Percentiles rank a stretch among this genome's conserved stretches.
These are phyloP conservation scores for Lichina pygmaea DNA, from an alignment of 495 filamentous ascomycete genomes.

Conservation along the genomic window DNA sequence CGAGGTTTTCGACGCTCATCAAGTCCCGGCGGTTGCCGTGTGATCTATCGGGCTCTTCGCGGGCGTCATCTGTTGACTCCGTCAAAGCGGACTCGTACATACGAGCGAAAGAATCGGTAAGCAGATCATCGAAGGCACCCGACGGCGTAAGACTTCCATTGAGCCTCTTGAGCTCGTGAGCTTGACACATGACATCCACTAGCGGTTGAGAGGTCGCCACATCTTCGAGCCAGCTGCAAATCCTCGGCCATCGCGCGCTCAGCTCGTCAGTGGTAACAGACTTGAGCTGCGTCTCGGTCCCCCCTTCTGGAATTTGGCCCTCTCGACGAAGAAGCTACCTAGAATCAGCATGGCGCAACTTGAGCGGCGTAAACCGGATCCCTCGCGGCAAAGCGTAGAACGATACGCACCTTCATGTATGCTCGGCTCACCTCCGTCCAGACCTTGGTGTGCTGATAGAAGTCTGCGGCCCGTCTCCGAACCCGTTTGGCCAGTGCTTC, in stretches of 20 bases:
- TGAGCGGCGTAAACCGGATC: neutral
- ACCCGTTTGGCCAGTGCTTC: slow-evolving; percentile 61
- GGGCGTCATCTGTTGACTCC: slow-evolving; percentile 18
- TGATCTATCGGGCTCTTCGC: slow-evolving; percentile 9
- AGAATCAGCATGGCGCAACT: neutral
- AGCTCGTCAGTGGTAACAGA: slow-evolving; percentile 61
- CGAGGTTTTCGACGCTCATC: slow-evolving; percentile 31
- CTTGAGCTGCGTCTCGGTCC: slow-evolving; percentile 60
- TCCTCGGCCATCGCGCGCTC: slow-evolving; percentile 22
- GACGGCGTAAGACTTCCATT: slow-evolving; percentile 69
- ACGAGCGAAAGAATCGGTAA: slow-evolving; percentile 64
- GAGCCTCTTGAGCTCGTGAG: slow-evolving; percentile 68
- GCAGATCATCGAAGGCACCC: slow-evolving; percentile 63
- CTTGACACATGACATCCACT: slow-evolving; percentile 57
- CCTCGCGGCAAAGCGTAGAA: neutral
- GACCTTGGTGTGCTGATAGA: slow-evolving; percentile 56
- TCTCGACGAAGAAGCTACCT: slow-evolving; percentile 36
- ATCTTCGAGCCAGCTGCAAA: slow-evolving; percentile 24
- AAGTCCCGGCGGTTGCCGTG: slow-evolving; percentile 20
- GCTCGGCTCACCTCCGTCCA: slow-evolving; percentile 58
- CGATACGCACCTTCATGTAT: slow-evolving; percentile 29
- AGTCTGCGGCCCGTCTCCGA: slow-evolving; percentile 57
- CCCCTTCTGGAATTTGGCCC: slow-evolving; percentile 32
- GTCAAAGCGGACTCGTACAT: slow-evolving; percentile 34
- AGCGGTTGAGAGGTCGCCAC: slow-evolving; percentile 16